phyloP scores from a whole-genome alignment of 352 stramenopile species.

The Pythium scleroteichum region DNA sequence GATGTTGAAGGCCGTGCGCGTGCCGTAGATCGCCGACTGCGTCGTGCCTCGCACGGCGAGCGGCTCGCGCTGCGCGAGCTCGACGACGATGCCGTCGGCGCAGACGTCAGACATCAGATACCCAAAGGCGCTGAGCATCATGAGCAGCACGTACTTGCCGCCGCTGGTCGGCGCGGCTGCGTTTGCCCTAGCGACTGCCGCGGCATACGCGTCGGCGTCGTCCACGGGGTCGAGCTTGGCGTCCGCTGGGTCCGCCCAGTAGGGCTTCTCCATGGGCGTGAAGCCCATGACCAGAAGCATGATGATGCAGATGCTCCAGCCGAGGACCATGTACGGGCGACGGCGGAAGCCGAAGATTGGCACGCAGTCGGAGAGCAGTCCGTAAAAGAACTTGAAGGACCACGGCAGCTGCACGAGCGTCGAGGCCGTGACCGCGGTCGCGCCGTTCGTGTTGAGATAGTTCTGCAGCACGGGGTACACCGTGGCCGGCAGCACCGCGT shows the following conservation, averaged over 20 bases:
- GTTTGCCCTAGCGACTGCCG: slow-evolving; percentile 12
- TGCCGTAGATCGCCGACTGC: slow-evolving; percentile 37
- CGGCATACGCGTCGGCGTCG: slow-evolving; percentile 6
- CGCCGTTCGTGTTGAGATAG: slow-evolving; percentile 39
- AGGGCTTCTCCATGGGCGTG: slow-evolving; percentile 27
- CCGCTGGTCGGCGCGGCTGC: slow-evolving; percentile 16
- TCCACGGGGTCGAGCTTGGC: slow-evolving; percentile 9
- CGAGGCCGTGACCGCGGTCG: slow-evolving; percentile 4
- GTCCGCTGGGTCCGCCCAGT: slow-evolving; percentile 23
- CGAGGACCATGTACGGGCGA: slow-evolving; percentile 42
- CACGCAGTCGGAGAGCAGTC: slow-evolving; percentile 40
- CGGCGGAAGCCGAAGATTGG: slow-evolving; percentile 41
- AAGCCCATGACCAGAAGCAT: slow-evolving; percentile 36
- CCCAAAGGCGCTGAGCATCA: slow-evolving; percentile 36
- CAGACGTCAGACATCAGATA: slow-evolving; percentile 42
- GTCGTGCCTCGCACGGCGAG: slow-evolving; percentile 29
- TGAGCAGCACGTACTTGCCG: slow-evolving; percentile 39
- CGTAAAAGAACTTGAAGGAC: slow-evolving; percentile 38
- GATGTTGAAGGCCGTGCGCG: slow-evolving; percentile 27
- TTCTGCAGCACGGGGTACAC: slow-evolving; percentile 52
- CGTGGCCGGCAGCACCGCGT: slow-evolving; percentile 31
- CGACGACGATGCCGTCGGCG: slow-evolving; percentile 36
- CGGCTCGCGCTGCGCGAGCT: slow-evolving; percentile 41
- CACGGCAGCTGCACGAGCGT: slow-evolving; percentile 14
- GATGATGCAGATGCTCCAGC: slow-evolving; percentile 34